phyloP scores from a whole-genome alignment of 805 yeast genomes.

The Yarrowia sp. region DNA sequence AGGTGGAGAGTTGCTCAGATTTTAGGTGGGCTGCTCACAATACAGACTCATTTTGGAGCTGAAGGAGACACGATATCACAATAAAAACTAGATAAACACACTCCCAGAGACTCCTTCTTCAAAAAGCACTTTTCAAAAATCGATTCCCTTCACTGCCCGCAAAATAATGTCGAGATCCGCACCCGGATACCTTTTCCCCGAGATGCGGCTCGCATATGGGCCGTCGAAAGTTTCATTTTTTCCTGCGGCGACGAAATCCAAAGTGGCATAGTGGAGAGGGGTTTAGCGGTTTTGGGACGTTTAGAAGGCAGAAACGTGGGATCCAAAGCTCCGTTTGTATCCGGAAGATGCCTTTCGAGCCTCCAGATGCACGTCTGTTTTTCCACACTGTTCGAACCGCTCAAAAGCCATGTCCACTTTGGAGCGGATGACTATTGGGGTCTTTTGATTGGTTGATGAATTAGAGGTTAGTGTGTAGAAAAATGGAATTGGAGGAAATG shows the following conservation, averaged over 20 bases:
- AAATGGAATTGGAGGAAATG: no score
- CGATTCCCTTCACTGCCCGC: no score
- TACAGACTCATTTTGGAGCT: no score
- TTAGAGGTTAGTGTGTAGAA: neutral
- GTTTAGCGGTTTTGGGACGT: neutral
- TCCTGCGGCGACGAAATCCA: neutral
- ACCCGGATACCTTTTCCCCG: neutral
- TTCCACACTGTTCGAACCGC: neutral
- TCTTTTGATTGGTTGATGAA: no score
- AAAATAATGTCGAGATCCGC: no score
- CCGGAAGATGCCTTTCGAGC: neutral
- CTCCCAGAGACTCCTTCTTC: no score
- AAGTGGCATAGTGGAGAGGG: neutral
- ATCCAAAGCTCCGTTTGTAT: slow-evolving; percentile 14
- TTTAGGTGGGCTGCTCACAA: no score
- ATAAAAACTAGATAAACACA: no score
- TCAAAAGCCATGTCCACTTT: neutral
- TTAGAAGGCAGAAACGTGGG: neutral
- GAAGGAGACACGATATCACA: no score
- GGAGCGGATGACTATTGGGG: no score
- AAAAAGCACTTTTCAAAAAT: no score
- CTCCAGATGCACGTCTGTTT: neutral
- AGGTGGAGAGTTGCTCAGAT: no score
- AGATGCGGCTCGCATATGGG: neutral
- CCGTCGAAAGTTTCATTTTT: neutral